These are phyloP conservation scores for Coriaria nepalensis DNA, from an alignment of 306 rosid genomes.

Conservation along the genomic window DNA sequence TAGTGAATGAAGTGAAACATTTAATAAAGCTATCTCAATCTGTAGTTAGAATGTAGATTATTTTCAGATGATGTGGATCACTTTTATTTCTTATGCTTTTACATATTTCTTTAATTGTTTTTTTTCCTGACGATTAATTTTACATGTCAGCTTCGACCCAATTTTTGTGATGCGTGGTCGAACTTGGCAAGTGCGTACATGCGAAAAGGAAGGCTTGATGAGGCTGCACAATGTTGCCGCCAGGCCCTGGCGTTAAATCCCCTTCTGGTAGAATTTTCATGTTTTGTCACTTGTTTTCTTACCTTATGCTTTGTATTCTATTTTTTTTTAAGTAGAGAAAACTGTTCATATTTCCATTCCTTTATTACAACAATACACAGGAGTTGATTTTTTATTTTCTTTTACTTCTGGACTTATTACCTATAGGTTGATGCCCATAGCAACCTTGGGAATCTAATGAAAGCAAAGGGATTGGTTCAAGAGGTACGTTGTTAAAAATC, in stretches of 20 bases:
- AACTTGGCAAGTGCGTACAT: constrained; percentile 96
- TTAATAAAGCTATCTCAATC: no score
- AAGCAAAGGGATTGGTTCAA: constrained; percentile 62
- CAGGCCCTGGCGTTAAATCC: constrained; percentile 96
- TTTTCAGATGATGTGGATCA: no score
- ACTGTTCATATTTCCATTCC: no score
- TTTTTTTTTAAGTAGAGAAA: not conserved
- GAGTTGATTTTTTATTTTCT: not conserved
- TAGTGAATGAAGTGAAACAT: no score
- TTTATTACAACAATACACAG: no score
- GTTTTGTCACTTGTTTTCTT: not conserved
- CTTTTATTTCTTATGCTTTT: not conserved
- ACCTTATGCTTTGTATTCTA: not conserved
- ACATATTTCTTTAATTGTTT: not conserved
- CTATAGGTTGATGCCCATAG: constrained; percentile 55
- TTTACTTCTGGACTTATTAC: constrained; percentile 12
- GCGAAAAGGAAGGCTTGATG: constrained; percentile 89
- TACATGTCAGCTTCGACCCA: constrained; percentile 70
- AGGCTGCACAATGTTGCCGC: constrained; percentile 97
- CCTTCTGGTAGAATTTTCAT: constrained; percentile 40
- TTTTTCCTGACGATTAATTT: not conserved
- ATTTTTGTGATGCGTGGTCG: constrained; percentile 97
- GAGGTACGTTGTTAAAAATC: constrained; percentile 45
- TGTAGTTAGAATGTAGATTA: no score
- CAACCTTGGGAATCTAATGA: constrained; percentile 56